A percentile compares a stretch with the other conserved stretches of the same genome.
phyloP scores from a whole-genome alignment of 2,329 filamentous ascomycete genomes.

The Talaromyces sp. region DNA sequence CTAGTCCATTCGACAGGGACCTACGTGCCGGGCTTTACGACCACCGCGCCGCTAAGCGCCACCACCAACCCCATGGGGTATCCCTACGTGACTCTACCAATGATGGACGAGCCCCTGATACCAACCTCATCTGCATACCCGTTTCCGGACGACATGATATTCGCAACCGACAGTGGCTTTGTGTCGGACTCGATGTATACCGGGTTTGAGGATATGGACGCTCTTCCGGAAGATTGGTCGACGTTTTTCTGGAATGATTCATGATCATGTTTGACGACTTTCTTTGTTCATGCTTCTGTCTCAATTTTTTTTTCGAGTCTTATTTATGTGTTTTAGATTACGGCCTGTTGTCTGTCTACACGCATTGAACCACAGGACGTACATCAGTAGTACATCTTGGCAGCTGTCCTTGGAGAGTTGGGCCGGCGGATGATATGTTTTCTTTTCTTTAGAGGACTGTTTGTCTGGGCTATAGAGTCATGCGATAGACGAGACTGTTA shows the following conservation, averaged over 20 bases:
- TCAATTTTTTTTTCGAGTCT: neutral
- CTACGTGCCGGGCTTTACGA: neutral
- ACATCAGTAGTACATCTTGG: constrained; percentile 1
- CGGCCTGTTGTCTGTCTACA: constrained; percentile 5
- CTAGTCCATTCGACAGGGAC: neutral
- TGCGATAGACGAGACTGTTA: constrained; percentile 12
- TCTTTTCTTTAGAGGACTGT: neutral
- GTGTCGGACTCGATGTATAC: constrained; percentile 16
- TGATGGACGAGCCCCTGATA: constrained; percentile 14
- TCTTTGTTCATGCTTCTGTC: neutral
- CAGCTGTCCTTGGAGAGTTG: constrained; percentile 9
- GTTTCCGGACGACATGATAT: constrained; percentile 15
- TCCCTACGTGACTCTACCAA: constrained; percentile 15
- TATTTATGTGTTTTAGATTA: neutral
- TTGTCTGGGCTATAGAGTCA: constrained; percentile 15
- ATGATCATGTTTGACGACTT: constrained; percentile 2
- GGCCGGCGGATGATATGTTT: neutral
- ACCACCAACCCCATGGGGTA: constrained; percentile 10
- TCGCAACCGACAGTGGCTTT: constrained; percentile 14
- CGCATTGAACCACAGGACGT: constrained; percentile 12
- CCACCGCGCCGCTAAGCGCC: neutral
- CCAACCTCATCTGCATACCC: constrained; percentile 8
- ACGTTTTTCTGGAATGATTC: constrained; percentile 30
- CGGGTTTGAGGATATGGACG: constrained; percentile 28
- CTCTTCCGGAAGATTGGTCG: constrained; percentile 48